Evolutionary conservation across 164 flowering plant species (phyloP), one percentile per base, ranked within the genome.

Genomic region (Vitis cinerea): DNA sequence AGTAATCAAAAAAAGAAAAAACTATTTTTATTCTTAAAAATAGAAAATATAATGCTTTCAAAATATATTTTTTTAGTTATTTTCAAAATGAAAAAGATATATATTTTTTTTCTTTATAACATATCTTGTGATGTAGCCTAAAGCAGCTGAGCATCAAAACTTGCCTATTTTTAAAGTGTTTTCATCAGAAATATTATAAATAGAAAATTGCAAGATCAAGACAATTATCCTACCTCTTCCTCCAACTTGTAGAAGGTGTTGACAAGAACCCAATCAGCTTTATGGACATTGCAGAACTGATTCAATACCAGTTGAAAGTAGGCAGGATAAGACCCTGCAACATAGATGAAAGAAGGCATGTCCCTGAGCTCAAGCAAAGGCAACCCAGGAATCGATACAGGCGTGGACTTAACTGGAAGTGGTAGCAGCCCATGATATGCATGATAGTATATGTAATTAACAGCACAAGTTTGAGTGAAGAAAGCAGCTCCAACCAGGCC

Each of bases 221-320:
- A 2, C 44, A 31, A 31, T 31, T 31, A 31, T 0, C 69, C 1
- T 19, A 83, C 86, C 84, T 83, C 63, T 1, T 27, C 30, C 67
- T 83, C 87, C 13, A 83, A 59, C 59, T 77, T 19, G 63, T 83
- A 74, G 72, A 81, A 77, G 4, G 79, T 61, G 58, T 79, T 83
- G 57, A 77, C 71, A 50, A 83, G 69, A n/a, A 79, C 12, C 16
- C 27, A 72, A 59, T 81, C 83, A 50, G 84, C 84, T 66, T 77
- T 65, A 37, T 81, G 69, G 3, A 47, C 31, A 48, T 81, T 79
- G 7, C 66, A 62, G 37, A 76, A 79, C 57, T 81, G 84, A 13
- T 16, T 61, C 61, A 81, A 8, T n/a, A 74, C 66, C 77, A 81
- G 49, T 50, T 76, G 71, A 58, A 71, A 69, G 75, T 76, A 74